These are phyloP conservation scores for Eutrema japonicum DNA, from an alignment of 345 rosid species.

Conservation along the genomic window DNA sequence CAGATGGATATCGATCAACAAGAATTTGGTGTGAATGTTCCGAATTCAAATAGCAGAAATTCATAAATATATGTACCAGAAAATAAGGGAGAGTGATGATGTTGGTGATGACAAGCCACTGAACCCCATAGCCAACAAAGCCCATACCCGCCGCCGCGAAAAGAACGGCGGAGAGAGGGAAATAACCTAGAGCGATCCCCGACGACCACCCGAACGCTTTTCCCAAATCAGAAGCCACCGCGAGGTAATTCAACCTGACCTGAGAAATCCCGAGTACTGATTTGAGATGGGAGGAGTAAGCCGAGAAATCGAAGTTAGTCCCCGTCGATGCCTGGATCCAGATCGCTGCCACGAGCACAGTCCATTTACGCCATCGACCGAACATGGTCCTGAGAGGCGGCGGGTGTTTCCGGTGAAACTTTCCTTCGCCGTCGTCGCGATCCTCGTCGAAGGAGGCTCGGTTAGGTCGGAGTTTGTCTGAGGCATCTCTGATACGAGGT, in stretches of 20 bases:
- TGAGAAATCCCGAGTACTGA: slow-evolving; percentile 73
- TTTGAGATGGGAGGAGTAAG: slow-evolving; percentile 66
- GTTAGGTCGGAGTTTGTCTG: slow-evolving; percentile 37
- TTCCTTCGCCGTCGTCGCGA: slow-evolving; percentile 27
- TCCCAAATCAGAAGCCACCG: slow-evolving; percentile 82
- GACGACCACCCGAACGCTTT: slow-evolving; percentile 82
- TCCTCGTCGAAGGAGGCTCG: slow-evolving; percentile 28
- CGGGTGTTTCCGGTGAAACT: slow-evolving; percentile 40
- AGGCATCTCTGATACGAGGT: slow-evolving; percentile 44
- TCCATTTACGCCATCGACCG: slow-evolving; percentile 72
- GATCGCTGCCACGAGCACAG: slow-evolving; percentile 61
- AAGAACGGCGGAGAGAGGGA: slow-evolving; percentile 68
- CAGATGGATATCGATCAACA: not conserved
- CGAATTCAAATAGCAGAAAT: not conserved
- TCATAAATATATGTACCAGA: slow-evolving; percentile 47
- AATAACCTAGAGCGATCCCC: slow-evolving; percentile 55
- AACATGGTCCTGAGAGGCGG: slow-evolving; percentile 49
- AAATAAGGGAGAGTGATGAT: slow-evolving; percentile 62
- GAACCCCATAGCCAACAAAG: slow-evolving; percentile 63
- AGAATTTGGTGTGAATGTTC: not conserved
- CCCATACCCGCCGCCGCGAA: slow-evolving; percentile 62
- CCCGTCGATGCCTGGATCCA: slow-evolving; percentile 87
- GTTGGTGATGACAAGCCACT: slow-evolving; percentile 66
- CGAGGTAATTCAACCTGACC: slow-evolving; percentile 65
- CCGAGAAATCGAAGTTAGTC: slow-evolving; percentile 81